Evolutionary conservation across 306 rosid genomes (phyloP), one percentile per base, ranked within the genome.

Genomic region (Fagus crenata): DNA sequence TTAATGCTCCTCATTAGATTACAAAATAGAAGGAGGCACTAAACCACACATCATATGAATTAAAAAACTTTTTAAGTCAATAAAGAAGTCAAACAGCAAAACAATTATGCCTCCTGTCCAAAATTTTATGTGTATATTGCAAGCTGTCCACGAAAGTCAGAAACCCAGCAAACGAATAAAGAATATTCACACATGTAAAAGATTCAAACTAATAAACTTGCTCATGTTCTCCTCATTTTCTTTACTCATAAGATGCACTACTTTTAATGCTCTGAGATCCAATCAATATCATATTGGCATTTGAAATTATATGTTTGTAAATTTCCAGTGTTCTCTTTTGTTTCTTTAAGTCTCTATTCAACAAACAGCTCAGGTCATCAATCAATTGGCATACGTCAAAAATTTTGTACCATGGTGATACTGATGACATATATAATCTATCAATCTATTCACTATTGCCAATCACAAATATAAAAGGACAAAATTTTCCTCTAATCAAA

Each of bases 41-140:
- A 8, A 17, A 39, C 14, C 49, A 51, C 49, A 15, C 53, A 9
- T 15, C 72, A 60, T 8, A 11, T 22, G 42, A 37, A 35, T 39
- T 18, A 9, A 33, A 49, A 33, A 67, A 67, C 58, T 11, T 22
- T 22, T 22, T 6, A 56, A 6, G 15, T 33, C 28, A 53, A 28
- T 13, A 37, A 18, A 22, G 65, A 68, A 80, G 54, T 4, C 67
- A 28, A 22, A 61, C 9, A 59, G 80, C 15, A 53, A 63, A 49
- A 61, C 41, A 53, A 35, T 28, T 11, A 41, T 75, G 67, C 75
- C 49, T 14, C 64, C 31, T 22, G 63, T 35, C 31, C 77, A 41
- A 37, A 39, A 14, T 22, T 49, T 18, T 32, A 65, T 31, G 43
- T 17, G 13, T 39, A 35, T 12, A 63, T 32, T 33, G 69, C 43